Percentiles rank a stretch among this genome's conserved stretches.
phyloP scores from a whole-genome alignment of 805 yeast species.

The Teunomyces stri region DNA sequence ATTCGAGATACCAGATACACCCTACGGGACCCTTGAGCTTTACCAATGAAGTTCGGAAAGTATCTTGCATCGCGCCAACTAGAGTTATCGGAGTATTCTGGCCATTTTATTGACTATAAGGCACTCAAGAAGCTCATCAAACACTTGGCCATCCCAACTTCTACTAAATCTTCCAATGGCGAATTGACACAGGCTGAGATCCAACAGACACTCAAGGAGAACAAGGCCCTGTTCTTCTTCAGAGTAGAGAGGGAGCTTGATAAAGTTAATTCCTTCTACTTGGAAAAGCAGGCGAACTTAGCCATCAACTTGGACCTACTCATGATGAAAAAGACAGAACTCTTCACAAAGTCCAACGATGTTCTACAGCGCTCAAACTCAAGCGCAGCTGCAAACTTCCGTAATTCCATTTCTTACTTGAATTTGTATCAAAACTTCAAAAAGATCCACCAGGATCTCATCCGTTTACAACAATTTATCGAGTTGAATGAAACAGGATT shows the following conservation, averaged over 20 bases:
- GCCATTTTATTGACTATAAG: constrained; percentile 92
- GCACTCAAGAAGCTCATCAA: constrained; percentile 90
- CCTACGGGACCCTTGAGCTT: background rate
- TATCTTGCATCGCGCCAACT: constrained; percentile 90
- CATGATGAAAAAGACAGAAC: constrained; percentile 63
- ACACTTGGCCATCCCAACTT: constrained; percentile 55
- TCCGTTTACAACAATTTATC: constrained; percentile 86
- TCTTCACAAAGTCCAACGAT: constrained; percentile 27
- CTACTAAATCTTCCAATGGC: constrained; percentile 15
- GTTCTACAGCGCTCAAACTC: constrained; percentile 5
- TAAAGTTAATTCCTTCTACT: constrained; percentile 88
- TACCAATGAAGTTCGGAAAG: constrained; percentile 86
- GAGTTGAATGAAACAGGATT: constrained; percentile 95
- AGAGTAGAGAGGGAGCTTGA: constrained; percentile 91
- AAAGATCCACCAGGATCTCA: constrained; percentile 84
- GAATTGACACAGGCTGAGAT: constrained; percentile 23
- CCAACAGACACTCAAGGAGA: constrained; percentile 66
- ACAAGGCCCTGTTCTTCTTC: constrained; percentile 87
- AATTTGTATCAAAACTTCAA: constrained; percentile 86
- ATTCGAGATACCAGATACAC: background rate
- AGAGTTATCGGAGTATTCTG: constrained; percentile 92
- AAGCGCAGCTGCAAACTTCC: constrained; percentile 35
- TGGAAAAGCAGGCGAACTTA: constrained; percentile 87
- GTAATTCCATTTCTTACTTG: constrained; percentile 72
- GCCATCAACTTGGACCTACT: constrained; percentile 75